Conservation (phyloP, 345 rosid species). For the Ceriops zippeliana region DNA sequence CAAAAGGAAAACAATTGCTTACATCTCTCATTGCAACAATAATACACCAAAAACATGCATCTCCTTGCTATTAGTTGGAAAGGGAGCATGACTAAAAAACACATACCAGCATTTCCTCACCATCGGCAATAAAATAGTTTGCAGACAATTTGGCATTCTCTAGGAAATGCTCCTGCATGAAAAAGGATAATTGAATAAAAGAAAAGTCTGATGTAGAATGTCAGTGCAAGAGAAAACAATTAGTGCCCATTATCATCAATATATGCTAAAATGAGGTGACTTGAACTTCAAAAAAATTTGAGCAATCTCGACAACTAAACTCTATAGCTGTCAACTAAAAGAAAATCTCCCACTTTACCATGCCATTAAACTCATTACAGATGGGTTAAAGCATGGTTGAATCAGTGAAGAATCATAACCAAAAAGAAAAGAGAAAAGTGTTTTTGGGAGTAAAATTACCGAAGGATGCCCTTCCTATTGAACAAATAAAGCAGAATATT, state of each 20-base stretch:
- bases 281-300: not conserved
- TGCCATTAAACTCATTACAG: not conserved
- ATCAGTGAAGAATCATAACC: not conserved
- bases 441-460: too few relatives aligned
- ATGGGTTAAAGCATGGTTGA: not conserved
- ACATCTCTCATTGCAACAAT: constrained; percentile 5
- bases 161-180: constrained; percentile 68
- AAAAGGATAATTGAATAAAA: constrained; percentile 1
- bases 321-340: not conserved
- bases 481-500: not conserved
- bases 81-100: not conserved
- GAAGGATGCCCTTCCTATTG: not conserved
- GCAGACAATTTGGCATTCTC: constrained; percentile 81
- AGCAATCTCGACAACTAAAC: not conserved
- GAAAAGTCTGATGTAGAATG: constrained; percentile 15
- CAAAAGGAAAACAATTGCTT: not conserved
- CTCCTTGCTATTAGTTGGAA: not conserved
- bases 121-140: constrained; percentile 75
- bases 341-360: constrained; percentile 1
- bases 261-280: not conserved
- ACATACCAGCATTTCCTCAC: constrained; percentile 72
- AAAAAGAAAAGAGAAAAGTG: not conserved
- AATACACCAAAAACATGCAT: constrained; percentile 3
- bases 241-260: not conserved
- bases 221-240: not conserved